Percentiles rank a stretch among this genome's conserved stretches.
Conservation (phyloP, 345 rosid genomes). For the Hibiscus tridactylites region DNA sequence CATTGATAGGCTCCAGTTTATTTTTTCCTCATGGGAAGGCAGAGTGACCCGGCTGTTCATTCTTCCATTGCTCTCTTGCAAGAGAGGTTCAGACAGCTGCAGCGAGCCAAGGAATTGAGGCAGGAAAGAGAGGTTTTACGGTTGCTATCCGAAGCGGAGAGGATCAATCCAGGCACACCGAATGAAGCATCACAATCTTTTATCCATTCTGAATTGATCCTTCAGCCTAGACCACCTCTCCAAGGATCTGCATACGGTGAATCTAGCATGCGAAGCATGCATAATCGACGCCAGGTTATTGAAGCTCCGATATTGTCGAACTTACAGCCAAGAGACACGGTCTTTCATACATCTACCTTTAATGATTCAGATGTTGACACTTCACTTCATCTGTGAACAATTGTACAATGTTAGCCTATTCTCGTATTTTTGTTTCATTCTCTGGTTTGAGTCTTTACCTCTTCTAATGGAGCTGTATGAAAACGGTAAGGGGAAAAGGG, state of each 20-base stretch:
- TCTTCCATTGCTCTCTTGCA: slow-evolving; percentile 42
- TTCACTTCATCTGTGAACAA: slow-evolving; percentile 40
- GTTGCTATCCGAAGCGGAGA: slow-evolving; percentile 14
- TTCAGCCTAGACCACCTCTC: slow-evolving; percentile 14
- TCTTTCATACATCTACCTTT: slow-evolving; percentile 10
- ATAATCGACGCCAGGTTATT: slow-evolving; percentile 8
- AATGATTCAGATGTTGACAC: slow-evolving; percentile 33
- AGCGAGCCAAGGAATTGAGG: slow-evolving; percentile 37
- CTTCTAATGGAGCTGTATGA: background rate
- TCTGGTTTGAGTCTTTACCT: slow-evolving; percentile 16
- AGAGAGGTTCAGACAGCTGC: slow-evolving; percentile 35
- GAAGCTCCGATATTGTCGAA: slow-evolving; percentile 17
- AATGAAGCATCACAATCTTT: slow-evolving; percentile 11
- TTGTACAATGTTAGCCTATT: slow-evolving; percentile 20
- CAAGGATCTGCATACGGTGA: slow-evolving; percentile 10
- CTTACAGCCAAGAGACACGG: slow-evolving; percentile 12
- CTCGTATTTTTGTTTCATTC: slow-evolving; percentile 6
- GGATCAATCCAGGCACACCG: slow-evolving; percentile 10
- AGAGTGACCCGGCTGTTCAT: slow-evolving; percentile 19
- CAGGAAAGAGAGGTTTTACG: slow-evolving; percentile 23
- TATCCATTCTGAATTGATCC: slow-evolving; percentile 17
- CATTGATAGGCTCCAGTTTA: background rate
- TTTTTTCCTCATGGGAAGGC: slow-evolving; percentile 19
- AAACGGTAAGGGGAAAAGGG: background rate
- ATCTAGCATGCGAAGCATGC: slow-evolving; percentile 12